These are phyloP conservation scores for Chytriomyces hyalinus DNA, from an alignment of 192 early-diverging fungal genomes.

Conservation along the genomic window DNA sequence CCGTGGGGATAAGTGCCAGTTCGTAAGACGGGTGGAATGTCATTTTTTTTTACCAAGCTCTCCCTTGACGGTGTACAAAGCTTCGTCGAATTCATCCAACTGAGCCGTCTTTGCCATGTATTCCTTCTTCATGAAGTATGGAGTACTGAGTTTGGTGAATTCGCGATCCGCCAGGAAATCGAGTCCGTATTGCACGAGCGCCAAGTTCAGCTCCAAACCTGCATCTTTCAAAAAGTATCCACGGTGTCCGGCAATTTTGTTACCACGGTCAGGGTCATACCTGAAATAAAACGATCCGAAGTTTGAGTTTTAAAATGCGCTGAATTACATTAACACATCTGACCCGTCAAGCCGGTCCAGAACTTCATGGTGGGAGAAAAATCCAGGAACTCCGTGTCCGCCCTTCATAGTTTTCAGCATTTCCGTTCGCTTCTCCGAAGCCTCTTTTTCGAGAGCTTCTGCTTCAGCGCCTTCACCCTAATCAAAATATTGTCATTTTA, in stretches of 20 bases:
- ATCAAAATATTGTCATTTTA: neutral
- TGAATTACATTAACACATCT: slow-evolving; percentile 69
- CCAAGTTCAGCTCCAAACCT: slow-evolving; percentile 96
- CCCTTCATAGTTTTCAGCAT: slow-evolving; percentile 34
- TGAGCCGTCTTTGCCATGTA: slow-evolving; percentile 99
- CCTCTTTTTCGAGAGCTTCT: slow-evolving; percentile 20
- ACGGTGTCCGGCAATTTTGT: slow-evolving; percentile 96
- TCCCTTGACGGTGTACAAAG: slow-evolving; percentile 84
- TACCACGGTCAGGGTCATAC: slow-evolving; percentile 50
- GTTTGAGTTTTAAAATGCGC: neutral
- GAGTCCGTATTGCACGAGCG: slow-evolving; percentile 94
- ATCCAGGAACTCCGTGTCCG: slow-evolving; percentile 59
- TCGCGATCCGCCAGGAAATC: slow-evolving; percentile 80
- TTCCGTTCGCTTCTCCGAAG: neutral
- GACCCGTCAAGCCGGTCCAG: slow-evolving; percentile 88
- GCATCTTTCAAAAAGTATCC: slow-evolving; percentile 96
- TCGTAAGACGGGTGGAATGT: no score
- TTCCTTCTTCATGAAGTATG: slow-evolving; percentile 97
- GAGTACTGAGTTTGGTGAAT: slow-evolving; percentile 95
- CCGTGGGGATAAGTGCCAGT: slow-evolving; percentile 1
- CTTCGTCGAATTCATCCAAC: slow-evolving; percentile 96
- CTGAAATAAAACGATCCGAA: neutral
- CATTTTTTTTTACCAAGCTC: slow-evolving; percentile 40
- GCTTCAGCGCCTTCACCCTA: slow-evolving; percentile 21
- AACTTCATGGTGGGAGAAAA: slow-evolving; percentile 87